Conservation (phyloP, 768 basidiomycete species). For the Lactarius sanguifluus region DNA sequence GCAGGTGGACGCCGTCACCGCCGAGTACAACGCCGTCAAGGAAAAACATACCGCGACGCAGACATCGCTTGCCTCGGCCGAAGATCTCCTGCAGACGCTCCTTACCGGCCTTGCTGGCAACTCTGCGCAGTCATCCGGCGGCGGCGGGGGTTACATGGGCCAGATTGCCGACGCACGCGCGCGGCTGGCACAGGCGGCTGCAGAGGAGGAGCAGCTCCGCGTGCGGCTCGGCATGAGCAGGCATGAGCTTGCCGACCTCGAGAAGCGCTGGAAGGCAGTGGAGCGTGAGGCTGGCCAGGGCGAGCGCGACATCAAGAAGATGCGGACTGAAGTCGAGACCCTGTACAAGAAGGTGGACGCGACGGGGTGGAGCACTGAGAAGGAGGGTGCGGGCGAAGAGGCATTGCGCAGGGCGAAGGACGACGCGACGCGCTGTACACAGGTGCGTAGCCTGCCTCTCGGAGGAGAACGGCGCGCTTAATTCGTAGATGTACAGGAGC, state of each 20-base stretch:
- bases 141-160: conserved; percentile 90
- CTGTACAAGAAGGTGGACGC: conserved; percentile 51
- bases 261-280: conserved; percentile 77
- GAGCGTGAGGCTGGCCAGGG: conserved; percentile 82
- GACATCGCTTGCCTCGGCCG: conserved; percentile 64
- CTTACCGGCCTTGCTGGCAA: conserved; percentile 82
- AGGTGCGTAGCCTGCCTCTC: conserved; percentile 47
- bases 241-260: conserved; percentile 75
- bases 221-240: conserved; percentile 73
- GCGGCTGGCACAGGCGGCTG: conserved; percentile 68
- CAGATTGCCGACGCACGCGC: conserved; percentile 86
- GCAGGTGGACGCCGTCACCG: conserved; percentile 56
- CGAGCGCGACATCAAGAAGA: conserved; percentile 60
- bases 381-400: conserved; percentile 58
- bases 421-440: conserved; percentile 55
- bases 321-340: conserved; percentile 57
- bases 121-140: conserved; percentile 64
- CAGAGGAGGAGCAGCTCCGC: conserved; percentile 83
- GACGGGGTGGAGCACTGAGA: conserved; percentile 76
- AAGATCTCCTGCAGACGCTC: conserved; percentile 93
- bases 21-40: conserved; percentile 62
- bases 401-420: conserved; percentile 52
- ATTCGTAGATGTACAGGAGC: conserved; percentile 45
- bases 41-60: conserved; percentile 62
- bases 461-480: conserved; percentile 7